Percentiles rank a stretch among this genome's conserved stretches.
Evolutionary conservation across 2,329 filamentous ascomycete genomes (phyloP).

Genomic region (Hymenoscyphus fraxineus): DNA sequence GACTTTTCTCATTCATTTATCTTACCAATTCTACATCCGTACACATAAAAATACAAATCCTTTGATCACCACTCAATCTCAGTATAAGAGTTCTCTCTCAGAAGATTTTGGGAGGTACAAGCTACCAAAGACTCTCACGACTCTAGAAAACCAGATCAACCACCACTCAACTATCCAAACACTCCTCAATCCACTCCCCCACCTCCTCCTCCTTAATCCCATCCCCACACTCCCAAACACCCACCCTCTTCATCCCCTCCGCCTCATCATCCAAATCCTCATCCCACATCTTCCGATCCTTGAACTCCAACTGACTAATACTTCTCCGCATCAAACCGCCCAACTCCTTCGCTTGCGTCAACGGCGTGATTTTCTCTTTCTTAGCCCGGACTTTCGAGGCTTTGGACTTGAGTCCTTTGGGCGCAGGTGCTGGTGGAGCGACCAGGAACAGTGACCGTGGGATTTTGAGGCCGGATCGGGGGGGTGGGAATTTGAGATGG

Average conservation of each 20-base stretch:
- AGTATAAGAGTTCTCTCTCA: too few species aligned
- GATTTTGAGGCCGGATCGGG: conserved; percentile 22
- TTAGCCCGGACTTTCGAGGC: neutral
- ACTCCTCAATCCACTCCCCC: conserved; percentile 22
- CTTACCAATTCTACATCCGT: neutral
- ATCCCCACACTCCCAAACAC: conserved; percentile 4
- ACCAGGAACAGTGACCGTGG: conserved; percentile 26
- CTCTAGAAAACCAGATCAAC: too few species aligned
- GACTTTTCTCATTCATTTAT: neutral
- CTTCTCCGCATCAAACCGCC: conserved; percentile 28
- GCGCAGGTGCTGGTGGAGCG: neutral
- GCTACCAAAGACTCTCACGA: too few species aligned
- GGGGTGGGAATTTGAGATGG: conserved; percentile 28
- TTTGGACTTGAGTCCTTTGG: neutral
- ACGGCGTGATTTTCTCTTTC: conserved; percentile 4
- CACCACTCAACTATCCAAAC: neutral
- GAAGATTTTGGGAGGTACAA: too few species aligned
- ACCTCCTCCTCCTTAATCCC: conserved; percentile 9
- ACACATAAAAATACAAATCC: neutral
- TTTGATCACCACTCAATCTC: too few species aligned
- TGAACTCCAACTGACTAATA: conserved; percentile 25
- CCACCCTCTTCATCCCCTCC: conserved; percentile 20
- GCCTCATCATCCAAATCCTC: conserved; percentile 21
- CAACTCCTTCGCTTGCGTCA: conserved; percentile 27
- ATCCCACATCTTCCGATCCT: conserved; percentile 24